A percentile compares a stretch with the other conserved stretches of the same genome.
Conservation (phyloP, 306 rosid genomes). For the Gastrolobium bilobum region DNA sequence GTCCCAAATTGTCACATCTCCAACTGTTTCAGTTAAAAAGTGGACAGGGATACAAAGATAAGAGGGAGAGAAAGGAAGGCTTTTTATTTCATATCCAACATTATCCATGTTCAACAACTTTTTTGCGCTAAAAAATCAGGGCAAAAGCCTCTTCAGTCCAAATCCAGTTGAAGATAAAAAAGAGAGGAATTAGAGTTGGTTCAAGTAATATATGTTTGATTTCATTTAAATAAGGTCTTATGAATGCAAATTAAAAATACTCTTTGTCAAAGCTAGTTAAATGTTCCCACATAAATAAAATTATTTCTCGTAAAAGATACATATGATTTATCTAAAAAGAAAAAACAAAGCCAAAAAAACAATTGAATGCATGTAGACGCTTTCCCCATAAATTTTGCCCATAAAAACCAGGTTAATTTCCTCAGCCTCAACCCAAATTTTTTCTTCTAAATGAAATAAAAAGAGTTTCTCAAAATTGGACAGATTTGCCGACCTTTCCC, state of each 20-base stretch:
- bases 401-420: constrained; percentile 11
- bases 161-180: constrained; percentile 31
- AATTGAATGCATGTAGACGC: constrained; percentile 12
- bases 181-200: not conserved
- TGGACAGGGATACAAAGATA: constrained; percentile 20
- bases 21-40: constrained; percentile 71
- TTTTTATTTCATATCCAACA: constrained; percentile 51
- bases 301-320: no score
- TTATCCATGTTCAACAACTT: constrained; percentile 34
- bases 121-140: constrained; percentile 38
- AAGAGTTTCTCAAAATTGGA: constrained; percentile 34
- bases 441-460: no score
- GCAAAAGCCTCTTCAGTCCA: not conserved
- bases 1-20: constrained; percentile 71
- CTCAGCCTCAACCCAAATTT: not conserved
- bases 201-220: no score
- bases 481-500: constrained; percentile 53
- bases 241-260: no score
- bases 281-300: no score
- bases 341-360: not conserved
- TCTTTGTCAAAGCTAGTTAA: no score
- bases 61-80: constrained; percentile 17
- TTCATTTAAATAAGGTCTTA: no score
- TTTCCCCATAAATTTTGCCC: constrained; percentile 13
- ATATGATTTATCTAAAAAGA: no score